Percentiles rank a stretch among this genome's conserved stretches.
Conservation (phyloP, 805 yeast species). For the Yamadazyma sp. region DNA sequence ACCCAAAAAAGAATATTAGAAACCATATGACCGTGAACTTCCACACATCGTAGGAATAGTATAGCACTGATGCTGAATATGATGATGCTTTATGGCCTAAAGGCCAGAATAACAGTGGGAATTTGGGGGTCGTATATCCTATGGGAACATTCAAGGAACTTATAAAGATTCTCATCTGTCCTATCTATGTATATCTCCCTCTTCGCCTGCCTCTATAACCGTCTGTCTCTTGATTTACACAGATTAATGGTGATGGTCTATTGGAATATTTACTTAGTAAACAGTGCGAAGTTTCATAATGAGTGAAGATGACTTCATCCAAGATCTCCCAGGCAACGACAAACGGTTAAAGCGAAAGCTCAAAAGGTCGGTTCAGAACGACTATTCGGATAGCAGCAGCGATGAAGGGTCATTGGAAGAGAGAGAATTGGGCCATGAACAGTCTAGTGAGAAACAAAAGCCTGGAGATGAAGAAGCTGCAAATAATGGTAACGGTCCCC, state of each 20-base stretch:
- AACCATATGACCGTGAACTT: constrained; percentile 80
- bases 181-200: too few relatives aligned
- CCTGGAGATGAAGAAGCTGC: constrained; percentile 24
- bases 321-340: constrained; percentile 12
- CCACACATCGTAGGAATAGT: constrained; percentile 74
- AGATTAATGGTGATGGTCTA: too few relatives aligned
- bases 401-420: constrained; percentile 9
- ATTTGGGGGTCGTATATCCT: constrained; percentile 74
- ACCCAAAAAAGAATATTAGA: constrained; percentile 58
- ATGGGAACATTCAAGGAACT: constrained; percentile 61
- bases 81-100: constrained; percentile 33
- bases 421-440: neutral
- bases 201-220: too few relatives aligned
- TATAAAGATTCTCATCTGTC: constrained; percentile 23
- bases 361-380: constrained; percentile 8
- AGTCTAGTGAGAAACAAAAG: constrained; percentile 2
- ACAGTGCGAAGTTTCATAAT: neutral
- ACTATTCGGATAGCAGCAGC: constrained; percentile 12
- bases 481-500: constrained; percentile 8
- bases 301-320: constrained; percentile 10
- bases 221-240: too few relatives aligned
- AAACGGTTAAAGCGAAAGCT: constrained; percentile 13
- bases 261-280: too few relatives aligned
- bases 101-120: constrained; percentile 84
- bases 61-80: constrained; percentile 56